Evolutionary conservation across 1,284 basidiomycete genomes (phyloP).

Genomic region (Neonothopanus nambi): DNA sequence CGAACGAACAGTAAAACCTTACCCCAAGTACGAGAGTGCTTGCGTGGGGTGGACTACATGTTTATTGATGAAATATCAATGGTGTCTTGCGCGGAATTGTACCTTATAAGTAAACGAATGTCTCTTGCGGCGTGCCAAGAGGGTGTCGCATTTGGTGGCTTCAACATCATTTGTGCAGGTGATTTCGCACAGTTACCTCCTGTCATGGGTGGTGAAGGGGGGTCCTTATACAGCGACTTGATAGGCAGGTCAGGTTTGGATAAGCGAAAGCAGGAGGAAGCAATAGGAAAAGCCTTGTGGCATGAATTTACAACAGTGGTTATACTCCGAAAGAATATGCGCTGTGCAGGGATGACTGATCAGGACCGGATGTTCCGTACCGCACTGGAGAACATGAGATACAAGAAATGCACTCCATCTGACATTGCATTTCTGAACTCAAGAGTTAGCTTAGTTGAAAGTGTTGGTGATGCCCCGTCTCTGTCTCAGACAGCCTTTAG

Average conservation of each 20-base stretch:
- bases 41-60: slow-evolving; percentile 18
- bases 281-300: slow-evolving; percentile 17
- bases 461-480: not conserved
- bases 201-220: slow-evolving; percentile 9
- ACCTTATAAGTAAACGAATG: slow-evolving; percentile 15
- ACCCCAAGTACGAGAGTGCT: not conserved
- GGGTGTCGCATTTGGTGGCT: slow-evolving; percentile 15
- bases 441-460: slow-evolving; percentile 18
- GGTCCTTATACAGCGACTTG: slow-evolving; percentile 14
- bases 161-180: slow-evolving; percentile 21
- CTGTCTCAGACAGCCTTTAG: not conserved
- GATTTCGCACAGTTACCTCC: slow-evolving; percentile 20
- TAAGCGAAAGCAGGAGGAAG: slow-evolving; percentile 5
- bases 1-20: not conserved
- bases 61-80: slow-evolving; percentile 24
- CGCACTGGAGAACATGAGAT: slow-evolving; percentile 35
- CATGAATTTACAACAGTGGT: slow-evolving; percentile 26
- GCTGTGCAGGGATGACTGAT: slow-evolving; percentile 25
- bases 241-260: slow-evolving; percentile 16
- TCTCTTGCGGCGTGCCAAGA: not conserved
- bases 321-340: slow-evolving; percentile 37
- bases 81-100: slow-evolving; percentile 16
- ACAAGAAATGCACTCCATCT: slow-evolving; percentile 31
- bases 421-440: slow-evolving; percentile 33
- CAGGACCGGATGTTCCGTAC: slow-evolving; percentile 29